Percentiles rank a stretch among this genome's conserved stretches.
Evolutionary conservation across 2,329 filamentous ascomycete species (phyloP).

Genomic region (Alternaria hordeiaustralica): DNA sequence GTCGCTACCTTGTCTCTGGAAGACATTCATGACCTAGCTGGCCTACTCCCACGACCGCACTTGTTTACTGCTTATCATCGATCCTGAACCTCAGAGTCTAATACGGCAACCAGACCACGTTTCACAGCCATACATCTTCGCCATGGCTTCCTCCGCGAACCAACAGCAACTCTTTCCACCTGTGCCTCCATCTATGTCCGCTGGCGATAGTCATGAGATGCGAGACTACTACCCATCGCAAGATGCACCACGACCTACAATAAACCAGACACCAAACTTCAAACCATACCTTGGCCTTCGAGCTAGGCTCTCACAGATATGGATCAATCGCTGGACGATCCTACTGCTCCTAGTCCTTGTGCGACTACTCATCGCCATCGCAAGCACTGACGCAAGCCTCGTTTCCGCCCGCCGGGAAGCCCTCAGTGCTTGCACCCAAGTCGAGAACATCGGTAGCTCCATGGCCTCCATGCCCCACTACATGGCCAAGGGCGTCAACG

Average conservation of each 20-base stretch:
- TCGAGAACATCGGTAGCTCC: conserved; percentile 89
- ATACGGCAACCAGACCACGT: conserved; percentile 41
- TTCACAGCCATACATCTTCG: conserved; percentile 36
- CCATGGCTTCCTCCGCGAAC: conserved; percentile 59
- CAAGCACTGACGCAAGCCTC: conserved; percentile 75
- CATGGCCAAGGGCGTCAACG: conserved; percentile 86
- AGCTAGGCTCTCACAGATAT: conserved; percentile 90
- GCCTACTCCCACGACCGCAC: conserved; percentile 20
- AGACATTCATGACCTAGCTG: conserved; percentile 34
- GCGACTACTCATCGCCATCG: conserved; percentile 78
- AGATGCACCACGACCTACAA: conserved; percentile 62
- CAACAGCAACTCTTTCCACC: conserved; percentile 62
- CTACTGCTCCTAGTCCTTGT: conserved; percentile 85
- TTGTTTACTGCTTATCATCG: conserved; percentile 3
- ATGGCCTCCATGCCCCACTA: conserved; percentile 99
- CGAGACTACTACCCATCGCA: conserved; percentile 65
- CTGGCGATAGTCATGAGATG: conserved; percentile 65
- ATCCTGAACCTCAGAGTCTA: conserved; percentile 30
- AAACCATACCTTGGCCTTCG: conserved; percentile 93
- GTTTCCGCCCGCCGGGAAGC: conserved; percentile 79
- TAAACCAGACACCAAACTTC: conserved; percentile 70
- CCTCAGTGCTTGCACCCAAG: conserved; percentile 85
- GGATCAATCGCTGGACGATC: conserved; percentile 97
- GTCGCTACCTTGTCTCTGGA: conserved; percentile 33
- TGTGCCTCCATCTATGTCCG: conserved; percentile 65